A percentile compares a stretch with the other conserved stretches of the same genome.
Conservation (phyloP, 1,284 basidiomycete genomes). For the Leucoagaricus sp. region DNA sequence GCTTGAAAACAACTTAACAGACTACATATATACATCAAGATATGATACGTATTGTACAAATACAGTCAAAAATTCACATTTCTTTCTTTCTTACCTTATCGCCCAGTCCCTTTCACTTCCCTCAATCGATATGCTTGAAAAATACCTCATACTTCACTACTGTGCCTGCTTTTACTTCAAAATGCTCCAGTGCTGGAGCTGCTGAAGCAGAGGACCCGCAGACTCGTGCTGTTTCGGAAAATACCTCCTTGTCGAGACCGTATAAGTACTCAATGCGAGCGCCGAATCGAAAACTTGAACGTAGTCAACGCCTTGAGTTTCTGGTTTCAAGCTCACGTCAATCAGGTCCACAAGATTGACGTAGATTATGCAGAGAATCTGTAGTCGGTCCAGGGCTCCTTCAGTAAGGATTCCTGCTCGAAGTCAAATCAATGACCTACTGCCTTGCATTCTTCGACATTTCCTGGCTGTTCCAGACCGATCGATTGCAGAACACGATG, state of each 20-base stretch:
- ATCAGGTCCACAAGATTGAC: constrained; percentile 43
- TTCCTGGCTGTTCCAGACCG: constrained; percentile 23
- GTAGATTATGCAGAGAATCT: not conserved
- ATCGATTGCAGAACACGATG: constrained; percentile 22
- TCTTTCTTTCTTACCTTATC: no score
- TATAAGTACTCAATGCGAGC: constrained; percentile 35
- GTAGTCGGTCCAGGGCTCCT: not conserved
- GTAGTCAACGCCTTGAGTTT: no score
- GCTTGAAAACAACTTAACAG: no score
- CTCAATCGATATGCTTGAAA: no score
- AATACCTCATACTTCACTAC: no score
- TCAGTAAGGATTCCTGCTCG: no score
- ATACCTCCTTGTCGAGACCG: constrained; percentile 25
- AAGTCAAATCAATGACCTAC: constrained; percentile 11
- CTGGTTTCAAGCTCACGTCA: constrained; percentile 16
- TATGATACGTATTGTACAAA: no score
- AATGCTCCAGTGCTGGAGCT: no score
- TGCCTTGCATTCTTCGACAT: constrained; percentile 22
- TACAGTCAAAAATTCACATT: no score
- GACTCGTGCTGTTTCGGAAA: constrained; percentile 39
- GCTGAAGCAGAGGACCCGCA: constrained; percentile 43
- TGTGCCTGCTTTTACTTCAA: no score
- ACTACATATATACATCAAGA: no score
- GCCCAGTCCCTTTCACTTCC: no score
- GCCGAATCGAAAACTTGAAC: constrained; percentile 28